Base-by-base conservation (phyloP, 306 rosid genomes). In the Fragaria nilgerrensis region DNA sequence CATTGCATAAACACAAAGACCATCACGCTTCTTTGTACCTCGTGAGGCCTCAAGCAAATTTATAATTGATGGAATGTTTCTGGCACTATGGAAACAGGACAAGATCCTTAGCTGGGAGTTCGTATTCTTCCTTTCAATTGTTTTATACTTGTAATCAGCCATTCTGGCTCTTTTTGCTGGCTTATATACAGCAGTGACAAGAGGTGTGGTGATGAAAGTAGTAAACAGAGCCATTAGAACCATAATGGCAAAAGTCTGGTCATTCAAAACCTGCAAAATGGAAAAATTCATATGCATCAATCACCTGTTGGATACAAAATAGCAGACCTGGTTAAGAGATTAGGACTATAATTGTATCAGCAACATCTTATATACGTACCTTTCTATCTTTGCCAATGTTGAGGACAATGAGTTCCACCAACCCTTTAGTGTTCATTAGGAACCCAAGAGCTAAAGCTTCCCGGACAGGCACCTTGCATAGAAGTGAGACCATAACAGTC, bases 331-430 rank as follows among this genome's bases (percentile, higher is more conserved):
- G 14, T 50, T 36, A 17, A 67, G 23, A 23, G 32, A 41, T 7
- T 17, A 77, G 32, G 48, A 77, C 19, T 27, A 16, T 8, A 20
- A 59, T 59, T 5, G 9, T 44, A 14, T n/a, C 1, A 48, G 56
- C 16, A 11, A 29, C 12, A 41, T 13, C 13, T 6, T 41, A 29
- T 32, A 32, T 32, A 32, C 3, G 36, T 85, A 93, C 98, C 93
- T 90, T 90, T 82, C 91, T 88, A 72, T 93, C 98, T 88, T 86
- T 93, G 15, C 98, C 98, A 29, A 93, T 87, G 87, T 93, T 91
- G 80, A 93, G 98, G 72, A 90, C 98, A 75, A 93, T 88, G 79
- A 93, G 89, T 76, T 94, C 97, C 72, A 94, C 97, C 87, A 94
- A 86, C 41, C 98, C 96, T 80, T 94, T 94, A 13, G 85, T 91